A percentile compares a stretch with the other conserved stretches of the same genome.
phyloP scores from a whole-genome alignment of 2,329 filamentous ascomycete genomes.

The Talaromyces atroroseus region DNA sequence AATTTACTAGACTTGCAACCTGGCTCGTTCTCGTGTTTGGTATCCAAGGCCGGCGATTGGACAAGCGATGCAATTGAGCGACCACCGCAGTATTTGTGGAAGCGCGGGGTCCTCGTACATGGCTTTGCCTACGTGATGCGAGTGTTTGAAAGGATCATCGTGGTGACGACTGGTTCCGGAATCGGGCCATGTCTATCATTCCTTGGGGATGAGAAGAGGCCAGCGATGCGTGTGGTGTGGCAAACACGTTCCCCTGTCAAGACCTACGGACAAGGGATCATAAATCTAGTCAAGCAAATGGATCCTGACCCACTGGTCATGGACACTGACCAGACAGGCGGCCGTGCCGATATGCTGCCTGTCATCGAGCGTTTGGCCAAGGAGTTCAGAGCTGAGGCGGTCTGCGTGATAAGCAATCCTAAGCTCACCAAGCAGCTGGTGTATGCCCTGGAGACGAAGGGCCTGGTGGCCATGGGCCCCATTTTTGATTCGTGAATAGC shows the following conservation, averaged over 20 bases:
- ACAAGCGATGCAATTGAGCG: slow-evolving; percentile 58
- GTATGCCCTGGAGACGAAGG: slow-evolving; percentile 61
- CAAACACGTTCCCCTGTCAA: slow-evolving; percentile 56
- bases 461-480: slow-evolving; percentile 64
- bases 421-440: slow-evolving; percentile 63
- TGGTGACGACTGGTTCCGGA: slow-evolving; percentile 68
- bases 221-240: slow-evolving; percentile 59
- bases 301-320: slow-evolving; percentile 62
- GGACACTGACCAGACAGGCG: slow-evolving; percentile 57
- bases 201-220: slow-evolving; percentile 45
- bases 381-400: slow-evolving; percentile 55
- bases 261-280: slow-evolving; percentile 57
- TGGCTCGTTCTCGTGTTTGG: slow-evolving; percentile 55
- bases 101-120: slow-evolving; percentile 60
- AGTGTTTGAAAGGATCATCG: slow-evolving; percentile 59
- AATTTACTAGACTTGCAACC: not conserved
- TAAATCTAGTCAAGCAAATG: slow-evolving; percentile 51
- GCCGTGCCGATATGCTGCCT: slow-evolving; percentile 54
- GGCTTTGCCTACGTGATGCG: slow-evolving; percentile 64
- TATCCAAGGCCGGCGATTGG: slow-evolving; percentile 73
- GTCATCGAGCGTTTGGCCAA: slow-evolving; percentile 49
- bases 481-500: slow-evolving; percentile 62
- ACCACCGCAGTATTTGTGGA: slow-evolving; percentile 60
- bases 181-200: slow-evolving; percentile 65
- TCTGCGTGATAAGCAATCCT: slow-evolving; percentile 68